Base-by-base conservation (phyloP, 2,329 filamentous ascomycete genomes). In the Alternaria postmessia region DNA sequence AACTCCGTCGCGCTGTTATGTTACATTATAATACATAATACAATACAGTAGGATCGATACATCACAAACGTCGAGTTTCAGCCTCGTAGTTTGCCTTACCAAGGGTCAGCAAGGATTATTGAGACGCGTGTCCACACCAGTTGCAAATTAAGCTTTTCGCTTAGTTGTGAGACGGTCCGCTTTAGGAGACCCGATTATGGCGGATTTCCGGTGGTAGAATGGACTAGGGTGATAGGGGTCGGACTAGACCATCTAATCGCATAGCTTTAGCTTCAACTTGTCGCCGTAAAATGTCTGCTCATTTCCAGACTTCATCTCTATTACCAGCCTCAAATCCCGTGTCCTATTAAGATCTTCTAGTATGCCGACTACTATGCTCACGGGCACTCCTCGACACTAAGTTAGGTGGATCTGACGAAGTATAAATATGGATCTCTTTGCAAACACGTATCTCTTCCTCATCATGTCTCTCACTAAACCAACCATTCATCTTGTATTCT, bases 61-160 rank as follows among this genome's bases (percentile, higher is more conserved):
- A 12, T 43, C 36, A 43, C 38, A 34, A 14, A 14, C 18, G 22
- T 38, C 30, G 30, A 34, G 28, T 38, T 44, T 58, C 43, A 48
- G 60, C 60, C 63, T 64, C 54, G 54, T 24, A 22, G 61, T 64
- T 52, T 55, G 63, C 55, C 58, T 62, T 52, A 42, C 48, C 41
- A 52, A 52, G 47, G 41, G 43, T 22, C 18, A 60, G 46, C 49
- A 46, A 52, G 26, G 20, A 18, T 44, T 20, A 9, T 30, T 36
- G 46, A 49, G 46, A 39, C 32, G 32, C 32, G 39, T 49, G 46
- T 46, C 9, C 58, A 52, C 34, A 12, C 16, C 18, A 30, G 11
- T 12, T 34, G 49, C 24, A 36, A 26, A 28, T 36, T 47, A 64
- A 62, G 62, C 59, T 57, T 62, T 59, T 48, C 32, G 46, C 32